Percentiles rank a stretch among this genome's conserved stretches.
Evolutionary conservation across 306 rosid genomes (phyloP).

Genomic region (Ziziphus jujuba): DNA sequence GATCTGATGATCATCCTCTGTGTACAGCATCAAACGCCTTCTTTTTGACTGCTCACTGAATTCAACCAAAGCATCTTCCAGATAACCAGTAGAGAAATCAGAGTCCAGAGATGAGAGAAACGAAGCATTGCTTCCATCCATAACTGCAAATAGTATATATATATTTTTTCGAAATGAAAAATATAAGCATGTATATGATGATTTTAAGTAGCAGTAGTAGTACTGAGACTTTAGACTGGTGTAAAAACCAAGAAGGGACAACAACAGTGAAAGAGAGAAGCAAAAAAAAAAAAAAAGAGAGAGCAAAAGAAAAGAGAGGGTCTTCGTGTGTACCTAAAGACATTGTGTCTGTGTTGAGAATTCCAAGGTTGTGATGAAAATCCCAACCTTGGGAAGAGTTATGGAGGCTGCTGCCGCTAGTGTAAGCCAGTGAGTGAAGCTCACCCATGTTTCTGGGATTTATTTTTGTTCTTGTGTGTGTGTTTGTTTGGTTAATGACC

Average conservation of each 20-base stretch:
- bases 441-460: constrained; percentile 43
- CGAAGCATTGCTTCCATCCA: constrained; percentile 47
- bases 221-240: no score
- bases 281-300: no score
- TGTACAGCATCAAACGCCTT: constrained; percentile 53
- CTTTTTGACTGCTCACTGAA: constrained; percentile 67
- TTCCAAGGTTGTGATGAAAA: constrained; percentile 51
- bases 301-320: background rate
- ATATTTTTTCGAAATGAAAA: background rate
- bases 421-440: constrained; percentile 53
- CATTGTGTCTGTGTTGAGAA: constrained; percentile 61
- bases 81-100: constrained; percentile 76
- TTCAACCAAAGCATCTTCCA: constrained; percentile 85
- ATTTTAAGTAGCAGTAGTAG: no score
- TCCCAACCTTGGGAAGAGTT: constrained; percentile 70
- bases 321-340: constrained; percentile 46
- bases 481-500: background rate
- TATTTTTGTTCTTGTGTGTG: background rate
- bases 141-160: constrained; percentile 37
- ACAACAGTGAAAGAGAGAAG: constrained; percentile 1
- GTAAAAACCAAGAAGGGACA: constrained; percentile 17
- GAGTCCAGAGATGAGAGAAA: constrained; percentile 44
- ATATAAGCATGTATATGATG: background rate
- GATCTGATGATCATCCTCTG: constrained; percentile 21
- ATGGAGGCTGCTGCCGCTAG: constrained; percentile 36